Base-by-base conservation (phyloP, 2,329 filamentous ascomycete species). In the Cytospora paraplurivora region DNA sequence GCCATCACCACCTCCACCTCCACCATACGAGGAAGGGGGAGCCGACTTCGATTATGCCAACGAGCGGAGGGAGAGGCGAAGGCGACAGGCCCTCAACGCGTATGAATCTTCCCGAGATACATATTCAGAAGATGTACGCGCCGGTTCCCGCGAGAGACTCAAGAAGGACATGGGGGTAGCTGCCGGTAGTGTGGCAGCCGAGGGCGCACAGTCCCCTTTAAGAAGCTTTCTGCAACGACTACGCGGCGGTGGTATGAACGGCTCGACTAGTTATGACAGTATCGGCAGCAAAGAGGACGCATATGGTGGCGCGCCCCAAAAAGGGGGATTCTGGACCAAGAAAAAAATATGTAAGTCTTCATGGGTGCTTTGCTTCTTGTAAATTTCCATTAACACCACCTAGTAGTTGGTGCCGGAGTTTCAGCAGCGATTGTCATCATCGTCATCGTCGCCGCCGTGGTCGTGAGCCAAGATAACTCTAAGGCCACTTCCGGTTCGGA, bases 121-220 rank as follows among this genome's bases (percentile, higher is more conserved):
- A 17, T 60, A 60, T 19, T 62, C 56, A 34, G 65, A 67, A 15
- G 51, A 59, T 10, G 56, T 61, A 8, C 63, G 60, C 15, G 63
- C 67, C 21, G 62, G 54, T 35, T 62, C 66, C 10, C 58, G 59
- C 12, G 65, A 63, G 38, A 62, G 54, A 38, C 54, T 49, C 33
- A 65, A 62, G 55, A 55, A 59, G 6, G 67, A 93, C 67, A 85
- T 86, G 71, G 81, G 81, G 62, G 79, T 89, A 66, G 80, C 90
- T n/a, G 87, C 89, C 21, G 92, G 89, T 67, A 89, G 88, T 21
- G 87, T 87, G 0, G 76, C 89, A 19, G 77, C 90, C 68, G 89
- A 92, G 71, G 89, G 92, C 72, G 89, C 88, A 0, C 75, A 78
- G n/a, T 75, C 88, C 0, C 75, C 78, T n/a, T 75, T 75, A 7